Evolutionary conservation across 352 stramenopile species (phyloP).

Genomic region (Sclerospora graminicola): DNA sequence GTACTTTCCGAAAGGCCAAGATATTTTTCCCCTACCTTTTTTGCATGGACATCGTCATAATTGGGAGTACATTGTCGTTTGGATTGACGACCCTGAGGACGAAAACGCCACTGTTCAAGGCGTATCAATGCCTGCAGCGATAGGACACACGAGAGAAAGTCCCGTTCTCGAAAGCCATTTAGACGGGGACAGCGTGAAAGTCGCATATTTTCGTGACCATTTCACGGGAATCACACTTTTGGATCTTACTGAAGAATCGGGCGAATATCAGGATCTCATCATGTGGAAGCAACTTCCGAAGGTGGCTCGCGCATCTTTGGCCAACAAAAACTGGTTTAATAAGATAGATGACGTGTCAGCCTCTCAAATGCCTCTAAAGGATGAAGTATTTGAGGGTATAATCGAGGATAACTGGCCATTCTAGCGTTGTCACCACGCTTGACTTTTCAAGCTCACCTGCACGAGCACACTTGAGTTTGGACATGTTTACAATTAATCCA

Average conservation of each 20-base stretch:
- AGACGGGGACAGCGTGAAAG: slow-evolving; percentile 6
- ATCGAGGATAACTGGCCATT: slow-evolving; percentile 8
- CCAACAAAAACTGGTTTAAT: slow-evolving; percentile 4
- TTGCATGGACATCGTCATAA: slow-evolving; percentile 8
- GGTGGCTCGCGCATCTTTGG: slow-evolving; percentile 6
- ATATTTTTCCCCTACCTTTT: no score
- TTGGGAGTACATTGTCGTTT: slow-evolving; percentile 14
- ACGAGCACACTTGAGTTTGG: no score
- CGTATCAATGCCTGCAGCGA: slow-evolving; percentile 1
- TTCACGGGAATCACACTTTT: slow-evolving; percentile 1
- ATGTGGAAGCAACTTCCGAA: slow-evolving; percentile 15
- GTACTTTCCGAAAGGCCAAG: slow-evolving; percentile 11
- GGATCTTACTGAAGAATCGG: neutral
- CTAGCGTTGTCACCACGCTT: no score
- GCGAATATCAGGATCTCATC: slow-evolving; percentile 10
- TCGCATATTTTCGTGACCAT: slow-evolving; percentile 4
- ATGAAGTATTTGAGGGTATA: slow-evolving; percentile 5
- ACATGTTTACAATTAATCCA: no score
- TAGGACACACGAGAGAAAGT: slow-evolving; percentile 2
- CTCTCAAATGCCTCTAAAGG: slow-evolving; percentile 10
- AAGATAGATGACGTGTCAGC: no score
- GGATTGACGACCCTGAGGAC: slow-evolving; percentile 8
- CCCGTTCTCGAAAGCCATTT: slow-evolving; percentile 1
- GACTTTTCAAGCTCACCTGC: no score
- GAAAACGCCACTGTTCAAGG: slow-evolving; percentile 8